Percentiles rank a stretch among this genome's conserved stretches.
Conservation (phyloP, 495 filamentous ascomycete genomes). For the Hypoxylon subgilvum region DNA sequence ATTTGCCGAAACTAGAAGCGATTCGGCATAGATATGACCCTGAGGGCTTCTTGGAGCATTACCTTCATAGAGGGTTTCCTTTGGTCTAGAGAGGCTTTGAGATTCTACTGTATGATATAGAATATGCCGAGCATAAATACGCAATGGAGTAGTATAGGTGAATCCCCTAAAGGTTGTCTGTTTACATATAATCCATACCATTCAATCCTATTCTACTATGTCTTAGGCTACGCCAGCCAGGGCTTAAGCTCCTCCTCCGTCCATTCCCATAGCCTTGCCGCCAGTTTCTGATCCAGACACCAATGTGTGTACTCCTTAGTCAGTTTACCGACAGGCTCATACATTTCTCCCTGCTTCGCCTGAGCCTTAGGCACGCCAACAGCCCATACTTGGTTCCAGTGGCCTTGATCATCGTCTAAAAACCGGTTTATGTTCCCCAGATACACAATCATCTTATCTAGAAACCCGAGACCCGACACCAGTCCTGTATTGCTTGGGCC, state of each 20-base stretch:
- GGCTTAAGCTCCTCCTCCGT: constrained; percentile 56
- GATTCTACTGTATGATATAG: no score
- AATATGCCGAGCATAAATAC: no score
- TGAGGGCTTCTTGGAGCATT: constrained; percentile 1
- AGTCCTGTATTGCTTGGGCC: constrained; percentile 65
- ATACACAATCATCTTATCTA: constrained; percentile 35
- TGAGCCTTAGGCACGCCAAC: constrained; percentile 7
- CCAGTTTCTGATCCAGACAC: constrained; percentile 54
- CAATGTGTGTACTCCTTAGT: constrained; percentile 28
- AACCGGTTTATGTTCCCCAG: constrained; percentile 19
- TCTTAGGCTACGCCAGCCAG: background rate
- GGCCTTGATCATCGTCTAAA: constrained; percentile 47
- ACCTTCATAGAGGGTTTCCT: constrained; percentile 9
- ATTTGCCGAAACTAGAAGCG: background rate
- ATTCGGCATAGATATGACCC: constrained; percentile 7
- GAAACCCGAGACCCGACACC: constrained; percentile 33
- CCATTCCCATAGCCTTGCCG: constrained; percentile 63
- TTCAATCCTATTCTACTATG: no score
- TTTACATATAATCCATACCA: no score
- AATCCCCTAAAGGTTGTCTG: no score
- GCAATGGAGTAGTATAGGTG: no score
- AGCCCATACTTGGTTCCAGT: constrained; percentile 66
- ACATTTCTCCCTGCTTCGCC: constrained; percentile 22
- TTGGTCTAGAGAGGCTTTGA: no score
- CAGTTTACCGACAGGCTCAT: constrained; percentile 19